Conservation (phyloP, 2,329 filamentous ascomycete species). For the Xylaria sp. region DNA sequence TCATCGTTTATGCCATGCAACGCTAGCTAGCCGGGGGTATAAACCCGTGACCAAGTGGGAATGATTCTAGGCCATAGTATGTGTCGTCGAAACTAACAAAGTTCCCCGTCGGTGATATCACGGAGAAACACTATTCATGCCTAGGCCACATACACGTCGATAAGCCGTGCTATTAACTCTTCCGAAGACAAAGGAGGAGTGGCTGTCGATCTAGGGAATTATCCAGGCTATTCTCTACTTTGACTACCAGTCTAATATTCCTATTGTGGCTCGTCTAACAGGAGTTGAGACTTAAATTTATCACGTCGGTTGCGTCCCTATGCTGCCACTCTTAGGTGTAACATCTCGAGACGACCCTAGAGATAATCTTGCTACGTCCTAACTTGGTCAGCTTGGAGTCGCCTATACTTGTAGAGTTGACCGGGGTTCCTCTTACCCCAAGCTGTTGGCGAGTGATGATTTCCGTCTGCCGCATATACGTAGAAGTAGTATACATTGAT, state of each 20-base stretch:
- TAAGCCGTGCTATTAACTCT: neutral
- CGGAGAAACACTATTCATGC: neutral
- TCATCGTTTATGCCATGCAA: slow-evolving; percentile 5
- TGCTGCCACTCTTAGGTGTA: neutral
- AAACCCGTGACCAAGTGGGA: neutral
- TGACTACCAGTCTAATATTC: neutral
- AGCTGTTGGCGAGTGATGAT: neutral
- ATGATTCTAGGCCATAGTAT: neutral
- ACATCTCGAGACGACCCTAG: neutral
- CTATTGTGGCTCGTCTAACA: neutral
- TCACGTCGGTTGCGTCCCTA: neutral
- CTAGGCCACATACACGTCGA: neutral
- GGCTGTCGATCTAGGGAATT: neutral
- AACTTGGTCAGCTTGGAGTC: neutral
- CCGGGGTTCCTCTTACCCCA: neutral
- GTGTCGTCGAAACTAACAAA: neutral
- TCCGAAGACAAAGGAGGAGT: neutral
- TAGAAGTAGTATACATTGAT: neutral
- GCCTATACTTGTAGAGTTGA: neutral
- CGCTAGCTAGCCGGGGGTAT: neutral
- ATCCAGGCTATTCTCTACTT: neutral
- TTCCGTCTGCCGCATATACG: neutral
- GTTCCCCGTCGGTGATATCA: neutral
- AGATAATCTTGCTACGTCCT: neutral
- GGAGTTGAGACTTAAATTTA: neutral